Conservation (phyloP, 2,329 filamentous ascomycete species). For the Botrytis sinoallii region DNA sequence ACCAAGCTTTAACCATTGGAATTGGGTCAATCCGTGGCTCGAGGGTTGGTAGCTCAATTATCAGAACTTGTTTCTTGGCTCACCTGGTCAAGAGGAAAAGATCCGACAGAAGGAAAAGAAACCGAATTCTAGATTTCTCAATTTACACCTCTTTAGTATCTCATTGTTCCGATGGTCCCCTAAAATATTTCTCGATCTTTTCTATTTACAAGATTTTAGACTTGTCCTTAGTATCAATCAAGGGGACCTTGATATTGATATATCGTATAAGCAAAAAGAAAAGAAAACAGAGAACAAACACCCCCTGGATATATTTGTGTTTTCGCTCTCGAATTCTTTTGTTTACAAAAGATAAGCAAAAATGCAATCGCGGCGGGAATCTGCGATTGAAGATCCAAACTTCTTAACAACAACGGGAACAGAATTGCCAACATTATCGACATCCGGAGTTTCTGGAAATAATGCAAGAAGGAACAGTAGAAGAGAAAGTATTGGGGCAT, state of each 20-base stretch:
- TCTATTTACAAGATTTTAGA: neutral
- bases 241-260: neutral
- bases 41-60: neutral
- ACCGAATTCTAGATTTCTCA: neutral
- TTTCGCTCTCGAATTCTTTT: neutral
- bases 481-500: conserved; percentile 5
- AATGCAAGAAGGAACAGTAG: conserved; percentile 1
- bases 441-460: neutral
- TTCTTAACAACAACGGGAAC: conserved; percentile 10
- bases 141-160: neutral
- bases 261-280: neutral
- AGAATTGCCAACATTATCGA: conserved; percentile 7
- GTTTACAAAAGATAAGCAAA: conserved; percentile 6
- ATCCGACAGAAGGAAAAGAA: neutral
- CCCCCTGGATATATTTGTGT: neutral
- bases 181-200: neutral
- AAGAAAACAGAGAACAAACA: neutral
- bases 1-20: neutral
- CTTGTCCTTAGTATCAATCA: neutral
- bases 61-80: neutral
- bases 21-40: neutral
- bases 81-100: neutral
- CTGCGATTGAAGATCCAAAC: conserved; percentile 1
- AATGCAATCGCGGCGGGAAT: conserved; percentile 15
- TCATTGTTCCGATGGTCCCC: neutral